A percentile compares a stretch with the other conserved stretches of the same genome.
These are phyloP conservation scores for Alternaria triticimaculans DNA, from an alignment of 2,329 filamentous ascomycete genomes.

Conservation along the genomic window DNA sequence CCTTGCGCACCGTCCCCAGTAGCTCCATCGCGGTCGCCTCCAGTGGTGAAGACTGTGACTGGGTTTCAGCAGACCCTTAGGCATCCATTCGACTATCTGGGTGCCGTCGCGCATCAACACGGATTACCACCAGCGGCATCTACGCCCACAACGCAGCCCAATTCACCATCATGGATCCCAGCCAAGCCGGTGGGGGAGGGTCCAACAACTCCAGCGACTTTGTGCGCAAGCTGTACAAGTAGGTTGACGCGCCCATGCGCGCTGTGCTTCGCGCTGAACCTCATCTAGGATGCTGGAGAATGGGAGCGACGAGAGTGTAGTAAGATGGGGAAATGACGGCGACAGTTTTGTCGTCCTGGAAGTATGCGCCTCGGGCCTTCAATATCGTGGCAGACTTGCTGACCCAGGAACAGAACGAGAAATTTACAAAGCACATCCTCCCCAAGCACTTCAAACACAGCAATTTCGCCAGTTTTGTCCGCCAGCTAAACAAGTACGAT, in stretches of 20 bases:
- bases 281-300: constrained; percentile 88
- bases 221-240: constrained; percentile 99
- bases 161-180: constrained; percentile 40
- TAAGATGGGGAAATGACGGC: constrained; percentile 92
- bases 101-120: constrained; percentile 14
- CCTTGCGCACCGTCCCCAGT: constrained; percentile 22
- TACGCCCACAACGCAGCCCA: neutral
- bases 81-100: neutral
- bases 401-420: constrained; percentile 75
- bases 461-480: constrained; percentile 96
- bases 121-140: constrained; percentile 3
- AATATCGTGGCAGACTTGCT: constrained; percentile 8
- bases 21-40: constrained; percentile 1
- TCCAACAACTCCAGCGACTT: constrained; percentile 94
- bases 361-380: constrained; percentile 59
- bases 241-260: constrained; percentile 47
- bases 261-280: constrained; percentile 34
- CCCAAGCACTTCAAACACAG: constrained; percentile 99
- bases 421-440: constrained; percentile 95
- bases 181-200: constrained; percentile 45
- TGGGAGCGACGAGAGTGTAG: constrained; percentile 87
- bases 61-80: neutral
- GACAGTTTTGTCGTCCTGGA: constrained; percentile 97
- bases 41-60: constrained; percentile 3
- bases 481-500: constrained; percentile 95